Conservation (phyloP, 352 stramenopile species). For the Phytophthora fragariaefolia region DNA sequence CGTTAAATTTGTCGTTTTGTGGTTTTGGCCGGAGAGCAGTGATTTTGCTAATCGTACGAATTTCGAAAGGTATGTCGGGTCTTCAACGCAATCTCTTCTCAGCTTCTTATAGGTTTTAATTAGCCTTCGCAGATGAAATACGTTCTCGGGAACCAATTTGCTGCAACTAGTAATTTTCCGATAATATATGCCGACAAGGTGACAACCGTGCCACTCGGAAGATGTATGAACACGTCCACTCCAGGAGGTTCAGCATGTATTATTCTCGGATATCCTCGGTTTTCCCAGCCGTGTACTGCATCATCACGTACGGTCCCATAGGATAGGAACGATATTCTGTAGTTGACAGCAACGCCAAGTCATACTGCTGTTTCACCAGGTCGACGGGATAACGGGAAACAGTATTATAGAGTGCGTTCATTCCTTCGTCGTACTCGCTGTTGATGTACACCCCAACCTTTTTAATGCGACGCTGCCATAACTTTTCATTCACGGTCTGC, state of each 20-base stretch:
- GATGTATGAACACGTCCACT: slow-evolving; percentile 2
- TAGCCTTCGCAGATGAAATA: no score
- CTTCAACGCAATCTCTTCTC: no score
- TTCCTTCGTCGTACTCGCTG: slow-evolving; percentile 4
- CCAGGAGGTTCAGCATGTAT: slow-evolving; percentile 1
- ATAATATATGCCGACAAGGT: slow-evolving; percentile 5
- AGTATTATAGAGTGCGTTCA: background rate
- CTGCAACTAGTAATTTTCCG: no score
- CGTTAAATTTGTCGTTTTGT: no score
- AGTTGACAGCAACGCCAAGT: slow-evolving; percentile 3
- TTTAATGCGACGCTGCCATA: no score
- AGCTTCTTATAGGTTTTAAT: no score
- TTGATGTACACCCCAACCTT: background rate
- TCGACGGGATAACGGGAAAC: slow-evolving; percentile 5
- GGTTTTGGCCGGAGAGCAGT: no score
- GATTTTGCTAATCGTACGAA: no score
- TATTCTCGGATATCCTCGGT: background rate
- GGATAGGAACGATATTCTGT: slow-evolving; percentile 1
- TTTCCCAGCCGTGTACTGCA: background rate
- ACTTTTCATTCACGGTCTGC: background rate
- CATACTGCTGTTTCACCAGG: slow-evolving; percentile 12
- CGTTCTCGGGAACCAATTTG: no score
- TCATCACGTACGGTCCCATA: slow-evolving; percentile 3
- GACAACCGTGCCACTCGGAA: background rate
- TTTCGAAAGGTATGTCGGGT: no score